Evolutionary conservation across 2,329 filamentous ascomycete genomes (phyloP).

Genomic region (Trichophyton equinum): DNA sequence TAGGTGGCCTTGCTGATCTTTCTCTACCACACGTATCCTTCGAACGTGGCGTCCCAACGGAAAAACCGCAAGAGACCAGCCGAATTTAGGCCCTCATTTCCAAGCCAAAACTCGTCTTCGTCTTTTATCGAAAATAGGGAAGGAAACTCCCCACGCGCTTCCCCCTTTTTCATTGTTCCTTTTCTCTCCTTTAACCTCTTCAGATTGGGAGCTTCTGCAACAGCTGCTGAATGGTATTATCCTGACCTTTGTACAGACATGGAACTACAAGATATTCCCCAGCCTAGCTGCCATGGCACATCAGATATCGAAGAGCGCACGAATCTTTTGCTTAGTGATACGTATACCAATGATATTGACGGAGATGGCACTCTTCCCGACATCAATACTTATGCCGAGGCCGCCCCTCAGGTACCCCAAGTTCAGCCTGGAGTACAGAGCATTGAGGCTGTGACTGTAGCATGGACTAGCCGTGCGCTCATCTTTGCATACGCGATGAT

Average conservation of each 20-base stretch:
- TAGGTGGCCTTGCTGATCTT: background rate
- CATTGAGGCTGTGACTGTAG: constrained; percentile 30
- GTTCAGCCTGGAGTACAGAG: constrained; percentile 26
- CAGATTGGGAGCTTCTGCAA: too few relatives aligned
- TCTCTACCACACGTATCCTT: background rate
- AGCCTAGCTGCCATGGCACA: background rate
- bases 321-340: background rate
- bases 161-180: too few relatives aligned
- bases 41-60: too few relatives aligned
- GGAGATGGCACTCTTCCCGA: background rate
- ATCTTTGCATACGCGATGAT: constrained; percentile 27
- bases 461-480: constrained; percentile 28
- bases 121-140: too few relatives aligned
- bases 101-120: too few relatives aligned
- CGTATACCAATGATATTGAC: too few relatives aligned
- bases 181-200: too few relatives aligned
- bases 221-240: too few relatives aligned
- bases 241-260: background rate
- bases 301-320: background rate
- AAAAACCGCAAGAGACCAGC: too few relatives aligned
- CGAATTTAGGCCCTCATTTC: too few relatives aligned
- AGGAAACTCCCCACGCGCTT: too few relatives aligned
- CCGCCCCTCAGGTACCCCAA: background rate
- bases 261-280: background rate
- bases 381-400: background rate